Evolutionary conservation across 306 rosid species (phyloP).

Genomic region (Lotus japonicus): DNA sequence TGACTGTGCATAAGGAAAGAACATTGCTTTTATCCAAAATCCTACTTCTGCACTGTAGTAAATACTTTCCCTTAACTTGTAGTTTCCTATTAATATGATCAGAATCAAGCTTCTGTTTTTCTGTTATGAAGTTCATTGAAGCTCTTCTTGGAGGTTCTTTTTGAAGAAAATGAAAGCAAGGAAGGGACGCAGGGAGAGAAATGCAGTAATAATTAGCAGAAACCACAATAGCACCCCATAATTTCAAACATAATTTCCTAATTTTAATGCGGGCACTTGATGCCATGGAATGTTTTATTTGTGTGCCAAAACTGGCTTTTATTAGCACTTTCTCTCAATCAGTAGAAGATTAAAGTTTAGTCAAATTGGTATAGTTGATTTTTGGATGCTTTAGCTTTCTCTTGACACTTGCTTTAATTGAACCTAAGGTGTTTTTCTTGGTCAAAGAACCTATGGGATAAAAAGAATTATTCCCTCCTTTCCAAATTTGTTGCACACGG

Average conservation of each 20-base stretch:
- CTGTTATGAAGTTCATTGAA: slow-evolving; percentile 3
- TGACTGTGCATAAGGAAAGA: slow-evolving; percentile 14
- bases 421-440: too few relatives aligned
- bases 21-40: slow-evolving; percentile 6
- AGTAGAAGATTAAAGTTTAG: not conserved
- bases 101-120: not conserved
- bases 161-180: not conserved
- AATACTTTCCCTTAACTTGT: not conserved
- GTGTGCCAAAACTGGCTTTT: slow-evolving; percentile 19
- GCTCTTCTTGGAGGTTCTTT: not conserved
- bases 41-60: not conserved
- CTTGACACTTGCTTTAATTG: too few relatives aligned
- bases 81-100: slow-evolving; percentile 5
- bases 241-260: slow-evolving; percentile 16
- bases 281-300: slow-evolving; percentile 17
- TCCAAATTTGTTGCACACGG: too few relatives aligned
- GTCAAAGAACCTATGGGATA: too few relatives aligned
- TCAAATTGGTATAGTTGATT: too few relatives aligned
- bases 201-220: not conserved
- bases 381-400: too few relatives aligned
- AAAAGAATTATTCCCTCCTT: too few relatives aligned
- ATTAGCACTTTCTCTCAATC: slow-evolving; percentile 16
- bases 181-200: not conserved
- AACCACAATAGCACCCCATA: not conserved
- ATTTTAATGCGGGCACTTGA: slow-evolving; percentile 10